Conservation (phyloP, 805 yeast species). For the Lipomyces starkeyi region DNA sequence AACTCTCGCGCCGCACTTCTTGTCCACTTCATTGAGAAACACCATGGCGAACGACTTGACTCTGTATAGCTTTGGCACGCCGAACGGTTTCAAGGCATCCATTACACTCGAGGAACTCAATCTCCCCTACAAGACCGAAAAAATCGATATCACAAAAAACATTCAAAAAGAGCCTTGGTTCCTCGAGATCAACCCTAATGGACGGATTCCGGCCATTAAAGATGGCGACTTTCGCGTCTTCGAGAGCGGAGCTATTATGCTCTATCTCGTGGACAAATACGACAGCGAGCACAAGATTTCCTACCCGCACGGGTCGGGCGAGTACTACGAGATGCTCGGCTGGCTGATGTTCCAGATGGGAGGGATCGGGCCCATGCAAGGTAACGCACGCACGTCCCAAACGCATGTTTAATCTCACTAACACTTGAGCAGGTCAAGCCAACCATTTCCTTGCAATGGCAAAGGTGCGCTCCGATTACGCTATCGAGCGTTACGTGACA, state of each 20-base stretch:
- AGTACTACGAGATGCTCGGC: constrained; percentile 51
- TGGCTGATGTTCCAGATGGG: constrained; percentile 36
- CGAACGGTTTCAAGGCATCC: constrained; percentile 53
- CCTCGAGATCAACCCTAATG: constrained; percentile 63
- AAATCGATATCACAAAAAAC: constrained; percentile 51
- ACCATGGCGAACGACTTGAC: constrained; percentile 14
- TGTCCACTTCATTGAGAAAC: constrained; percentile 6
- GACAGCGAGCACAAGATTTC: constrained; percentile 58
- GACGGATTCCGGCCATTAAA: constrained; percentile 63
- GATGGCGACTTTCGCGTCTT: constrained; percentile 53
- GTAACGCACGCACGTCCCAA: constrained; percentile 48
- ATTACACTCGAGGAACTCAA: constrained; percentile 46
- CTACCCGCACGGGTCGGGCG: constrained; percentile 47
- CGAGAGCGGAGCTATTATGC: constrained; percentile 68
- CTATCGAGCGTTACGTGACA: constrained; percentile 55
- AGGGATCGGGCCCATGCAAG: constrained; percentile 53
- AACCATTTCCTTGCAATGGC: constrained; percentile 50
- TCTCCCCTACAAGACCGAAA: constrained; percentile 45
- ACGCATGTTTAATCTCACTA: background rate
- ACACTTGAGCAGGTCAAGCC: constrained; percentile 57
- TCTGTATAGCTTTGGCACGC: constrained; percentile 48
- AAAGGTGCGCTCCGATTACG: constrained; percentile 48
- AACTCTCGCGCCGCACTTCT: constrained; percentile 8
- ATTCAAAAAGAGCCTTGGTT: constrained; percentile 65
- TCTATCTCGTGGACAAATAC: constrained; percentile 64